Evolutionary conservation across 2,329 filamentous ascomycete species (phyloP).

Genomic region (Bertia moriformis): DNA sequence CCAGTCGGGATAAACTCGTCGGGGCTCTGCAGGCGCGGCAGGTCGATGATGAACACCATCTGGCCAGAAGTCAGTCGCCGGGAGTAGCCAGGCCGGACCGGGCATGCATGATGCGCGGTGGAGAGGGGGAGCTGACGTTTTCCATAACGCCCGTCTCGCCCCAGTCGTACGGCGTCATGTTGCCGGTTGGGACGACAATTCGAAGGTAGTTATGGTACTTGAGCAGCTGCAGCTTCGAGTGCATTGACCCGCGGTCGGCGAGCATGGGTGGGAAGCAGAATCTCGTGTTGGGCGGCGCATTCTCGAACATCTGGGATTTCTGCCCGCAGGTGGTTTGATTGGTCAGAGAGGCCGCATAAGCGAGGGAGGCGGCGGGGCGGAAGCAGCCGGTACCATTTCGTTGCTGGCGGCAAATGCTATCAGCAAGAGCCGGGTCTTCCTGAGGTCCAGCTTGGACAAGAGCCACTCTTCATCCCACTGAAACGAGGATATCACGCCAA

Average conservation of each 20-base stretch:
- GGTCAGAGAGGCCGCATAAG: no score
- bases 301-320: slow-evolving; percentile 32
- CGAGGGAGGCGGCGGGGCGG: no score
- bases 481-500: slow-evolving; percentile 75
- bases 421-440: slow-evolving; percentile 44
- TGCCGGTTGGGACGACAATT: slow-evolving; percentile 75
- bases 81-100: slow-evolving; percentile 4
- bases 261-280: slow-evolving; percentile 76
- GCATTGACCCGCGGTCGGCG: slow-evolving; percentile 65
- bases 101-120: slow-evolving; percentile 1
- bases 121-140: slow-evolving; percentile 39
- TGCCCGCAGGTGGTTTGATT: no score
- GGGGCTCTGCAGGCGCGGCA: slow-evolving; percentile 45
- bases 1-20: slow-evolving; percentile 19
- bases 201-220: slow-evolving; percentile 62
- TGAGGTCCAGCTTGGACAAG: slow-evolving; percentile 51
- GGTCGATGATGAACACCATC: slow-evolving; percentile 82
- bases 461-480: slow-evolving; percentile 77
- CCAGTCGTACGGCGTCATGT: slow-evolving; percentile 78
- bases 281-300: slow-evolving; percentile 41
- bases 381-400: slow-evolving; percentile 26
- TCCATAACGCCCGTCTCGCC: slow-evolving; percentile 74
- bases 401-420: slow-evolving; percentile 38
- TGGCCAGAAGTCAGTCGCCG: slow-evolving; percentile 13
- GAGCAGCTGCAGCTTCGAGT: slow-evolving; percentile 87